Percentiles rank a stretch among this genome's conserved stretches.
Conservation (phyloP, 2,329 filamentous ascomycete genomes). For the Rhinocladiella similis region DNA sequence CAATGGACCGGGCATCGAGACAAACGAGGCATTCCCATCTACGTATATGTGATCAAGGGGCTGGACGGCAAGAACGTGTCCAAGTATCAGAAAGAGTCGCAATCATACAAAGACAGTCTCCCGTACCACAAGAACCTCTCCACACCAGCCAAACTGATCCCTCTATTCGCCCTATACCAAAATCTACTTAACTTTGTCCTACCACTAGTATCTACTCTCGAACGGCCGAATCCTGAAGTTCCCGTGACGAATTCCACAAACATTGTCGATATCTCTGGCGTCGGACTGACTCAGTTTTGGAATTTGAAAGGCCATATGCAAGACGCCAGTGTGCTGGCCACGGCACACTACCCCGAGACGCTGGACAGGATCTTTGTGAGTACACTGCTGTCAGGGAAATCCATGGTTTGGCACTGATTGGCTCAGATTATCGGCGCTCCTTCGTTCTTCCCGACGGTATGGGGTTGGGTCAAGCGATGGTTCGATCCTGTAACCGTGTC, state of each 20-base stretch:
- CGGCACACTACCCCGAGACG: constrained; percentile 93
- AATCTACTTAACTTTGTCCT: constrained; percentile 85
- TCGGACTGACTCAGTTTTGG: constrained; percentile 93
- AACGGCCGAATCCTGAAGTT: constrained; percentile 72
- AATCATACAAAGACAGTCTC: constrained; percentile 33
- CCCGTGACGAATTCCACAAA: constrained; percentile 92
- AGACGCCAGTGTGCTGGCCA: constrained; percentile 81
- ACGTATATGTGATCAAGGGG: constrained; percentile 82
- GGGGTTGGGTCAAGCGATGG: constrained; percentile 90
- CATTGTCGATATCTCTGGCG: constrained; percentile 87
- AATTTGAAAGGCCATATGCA: constrained; percentile 94
- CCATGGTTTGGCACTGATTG: background rate
- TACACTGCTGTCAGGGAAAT: constrained; percentile 2
- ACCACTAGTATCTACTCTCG: constrained; percentile 77
- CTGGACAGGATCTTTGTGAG: constrained; percentile 74
- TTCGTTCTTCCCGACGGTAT: constrained; percentile 78
- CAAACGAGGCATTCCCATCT: constrained; percentile 86
- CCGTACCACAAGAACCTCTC: constrained; percentile 57
- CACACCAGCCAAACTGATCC: constrained; percentile 71
- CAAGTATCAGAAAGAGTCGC: constrained; percentile 68
- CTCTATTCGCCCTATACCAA: constrained; percentile 90
- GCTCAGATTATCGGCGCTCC: constrained; percentile 82
- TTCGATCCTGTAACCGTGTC: constrained; percentile 90
- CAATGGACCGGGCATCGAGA: constrained; percentile 94
- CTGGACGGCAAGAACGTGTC: constrained; percentile 80